Conservation (phyloP, 192 early-diverging fungal species). For the Podila epigama region DNA sequence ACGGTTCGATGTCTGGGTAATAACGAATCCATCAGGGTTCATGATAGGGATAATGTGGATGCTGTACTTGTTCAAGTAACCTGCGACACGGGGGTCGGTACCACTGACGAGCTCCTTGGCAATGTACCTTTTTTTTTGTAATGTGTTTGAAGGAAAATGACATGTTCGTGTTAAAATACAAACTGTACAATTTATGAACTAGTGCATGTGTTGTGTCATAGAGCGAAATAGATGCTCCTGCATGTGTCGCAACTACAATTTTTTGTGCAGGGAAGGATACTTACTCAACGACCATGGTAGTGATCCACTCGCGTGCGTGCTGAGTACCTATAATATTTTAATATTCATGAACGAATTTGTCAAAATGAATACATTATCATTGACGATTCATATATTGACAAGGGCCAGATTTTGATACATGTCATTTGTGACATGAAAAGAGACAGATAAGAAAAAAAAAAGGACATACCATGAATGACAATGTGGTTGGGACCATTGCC, state of each 20-base stretch:
- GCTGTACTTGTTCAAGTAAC: slow-evolving; percentile 54
- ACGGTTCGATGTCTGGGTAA: slow-evolving; percentile 54
- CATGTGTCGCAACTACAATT: no score
- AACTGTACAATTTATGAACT: neutral
- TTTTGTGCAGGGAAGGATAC: slow-evolving; percentile 26
- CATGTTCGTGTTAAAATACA: neutral
- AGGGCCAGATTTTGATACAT: no score
- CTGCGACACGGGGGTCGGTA: slow-evolving; percentile 40
- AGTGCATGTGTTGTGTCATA: no score
- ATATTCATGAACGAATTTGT: neutral
- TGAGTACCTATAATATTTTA: slow-evolving; percentile 52
- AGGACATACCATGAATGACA: slow-evolving; percentile 30
- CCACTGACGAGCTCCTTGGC: slow-evolving; percentile 35
- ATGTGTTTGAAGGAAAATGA: neutral
- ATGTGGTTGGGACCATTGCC: slow-evolving; percentile 36
- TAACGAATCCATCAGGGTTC: slow-evolving; percentile 69
- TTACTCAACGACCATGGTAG: slow-evolving; percentile 55
- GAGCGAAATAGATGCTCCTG: no score
- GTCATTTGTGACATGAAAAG: no score
- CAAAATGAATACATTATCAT: neutral
- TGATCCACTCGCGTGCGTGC: slow-evolving; percentile 71
- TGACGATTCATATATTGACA: neutral
- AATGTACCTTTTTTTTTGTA: slow-evolving; percentile 16
- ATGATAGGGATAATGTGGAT: slow-evolving; percentile 65
- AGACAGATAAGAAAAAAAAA: neutral